Evolutionary conservation across 2,329 filamentous ascomycete species (phyloP), one percentile per base, ranked within the genome.

Genomic region (Cladosporium sp.): DNA sequence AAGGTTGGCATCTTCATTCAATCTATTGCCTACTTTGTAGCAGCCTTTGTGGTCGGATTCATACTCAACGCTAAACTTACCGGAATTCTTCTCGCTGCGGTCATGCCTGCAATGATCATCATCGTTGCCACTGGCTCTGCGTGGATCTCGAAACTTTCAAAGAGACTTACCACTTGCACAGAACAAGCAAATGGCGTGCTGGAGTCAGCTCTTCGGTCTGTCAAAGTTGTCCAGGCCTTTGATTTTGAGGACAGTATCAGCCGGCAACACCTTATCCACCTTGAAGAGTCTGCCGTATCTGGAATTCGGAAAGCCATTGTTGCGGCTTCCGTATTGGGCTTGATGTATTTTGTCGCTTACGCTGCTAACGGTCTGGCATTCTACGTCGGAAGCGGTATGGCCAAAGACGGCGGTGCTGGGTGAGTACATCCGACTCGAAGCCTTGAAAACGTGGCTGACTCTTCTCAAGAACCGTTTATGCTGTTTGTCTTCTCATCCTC

Each of bases 401-500:
- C 73, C 10, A 62, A 61, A 2, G 69, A 73, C n/a, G 71, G 75
- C 8, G 71, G 72, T 21, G 83, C 82, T 29, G 83, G 83, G 40
- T 46, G 40, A 46, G 40, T 46, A 18, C 11, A 21, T 46, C n/a
- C n/a, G 8, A 46, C 7, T 46, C 6, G n/a, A n/a, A 7, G n/a
- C 11, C 3, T 21, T 21, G n/a, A 12, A 21, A 12, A 16, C 40
- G 3, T 46, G 7, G n/a, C 40, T 46, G n/a, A 46, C 40, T 21
- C 3, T 11, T 11, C 14, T 12, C 40, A 46, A 46, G 40, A 37
- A 84, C 83, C 1, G 80, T 87, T 18, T 89, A 89, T 69, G 88
- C 86, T 0, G 87, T 89, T 33, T 86, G 89, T 14, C 87, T 89
- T 62, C 78, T 89, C 33, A 84, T 89, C 12, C 80, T 89, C 1